Evolutionary conservation across 306 rosid species (phyloP), one percentile per base, ranked within the genome.

Genomic region (Rosa persica): DNA sequence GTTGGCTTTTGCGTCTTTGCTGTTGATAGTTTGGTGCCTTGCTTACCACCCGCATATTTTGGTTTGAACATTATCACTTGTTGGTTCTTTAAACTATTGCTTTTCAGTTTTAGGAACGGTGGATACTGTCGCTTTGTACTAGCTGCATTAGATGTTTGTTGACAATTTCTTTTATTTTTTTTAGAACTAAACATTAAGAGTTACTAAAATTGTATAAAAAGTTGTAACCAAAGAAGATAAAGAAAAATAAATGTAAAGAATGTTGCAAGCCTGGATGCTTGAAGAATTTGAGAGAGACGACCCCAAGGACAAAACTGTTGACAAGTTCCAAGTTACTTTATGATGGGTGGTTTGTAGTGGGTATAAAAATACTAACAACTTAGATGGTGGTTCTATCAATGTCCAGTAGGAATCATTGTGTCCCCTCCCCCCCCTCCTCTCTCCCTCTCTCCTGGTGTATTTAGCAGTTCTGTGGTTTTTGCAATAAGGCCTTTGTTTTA

Each of bases 1-100:
- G n/a, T 75, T 79, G 44, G 67, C 77, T 83, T 82, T 69, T 49
- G 60, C 70, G 44, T 84, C 77, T 54, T 87, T 25, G 40, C 72
- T 25, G 30, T 62, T 85, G 64, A 66, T 77, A 58, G 66, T 22
- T 54, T 70, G 48, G 36, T 22, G 42, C 22, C 22, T 62, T 34
- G 10, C 69, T 64, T 64, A 64, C 43, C 22, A 20, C 62, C 23
- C 9, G 43, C 44, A 48, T 70, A 70, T 17, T 19, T 55, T 57
- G 66, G 67, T 49, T 36, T 23, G 38, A 43, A 72, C 2, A 27
- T 52, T 48, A 49, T 20, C 10, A 20, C 16, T 36, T 52, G 20
- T 20, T 54, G 38, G 66, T 38, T 22, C 48, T 52, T 73, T 44
- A 38, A 5, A n/a, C 19, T 51, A 5, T 54, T 73, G 3, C 64